These are phyloP conservation scores for Polyporus arcularius DNA, from an alignment of 768 basidiomycete genomes.

Conservation along the genomic window DNA sequence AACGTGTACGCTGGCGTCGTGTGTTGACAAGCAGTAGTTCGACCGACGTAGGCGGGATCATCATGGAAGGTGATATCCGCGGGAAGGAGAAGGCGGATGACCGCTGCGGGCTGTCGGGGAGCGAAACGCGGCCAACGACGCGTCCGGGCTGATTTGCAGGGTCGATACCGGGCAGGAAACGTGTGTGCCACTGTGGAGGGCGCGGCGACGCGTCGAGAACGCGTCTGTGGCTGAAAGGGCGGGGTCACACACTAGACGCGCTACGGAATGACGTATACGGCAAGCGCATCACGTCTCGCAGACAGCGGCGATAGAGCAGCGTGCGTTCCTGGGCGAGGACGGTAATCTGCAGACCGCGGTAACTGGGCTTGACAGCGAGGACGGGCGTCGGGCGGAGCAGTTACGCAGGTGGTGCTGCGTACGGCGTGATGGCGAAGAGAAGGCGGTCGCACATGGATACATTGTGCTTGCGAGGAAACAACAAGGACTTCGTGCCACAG, in stretches of 20 bases:
- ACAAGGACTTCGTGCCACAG: constrained; percentile 3
- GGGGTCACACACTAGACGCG: constrained; percentile 8
- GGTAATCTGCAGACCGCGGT: constrained; percentile 2
- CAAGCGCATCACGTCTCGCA: constrained; percentile 16
- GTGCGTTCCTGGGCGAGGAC: constrained; percentile 10
- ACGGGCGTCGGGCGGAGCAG: constrained; percentile 1
- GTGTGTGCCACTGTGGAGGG: constrained; percentile 4
- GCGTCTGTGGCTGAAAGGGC: constrained; percentile 21
- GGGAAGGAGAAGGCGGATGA: not conserved
- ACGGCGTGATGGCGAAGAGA: constrained; percentile 8
- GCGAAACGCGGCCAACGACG: constrained; percentile 9
- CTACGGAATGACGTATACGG: constrained; percentile 4
- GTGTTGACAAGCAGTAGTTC: not conserved
- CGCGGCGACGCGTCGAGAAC: constrained; percentile 15
- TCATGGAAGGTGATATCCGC: constrained; percentile 2
- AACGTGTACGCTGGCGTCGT: not conserved
- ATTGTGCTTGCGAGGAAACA: constrained; percentile 14
- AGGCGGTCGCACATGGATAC: constrained; percentile 12
- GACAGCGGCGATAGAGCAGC: constrained; percentile 7
- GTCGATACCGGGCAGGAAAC: not conserved
- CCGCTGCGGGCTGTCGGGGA: not conserved
- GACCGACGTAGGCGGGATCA: constrained; percentile 5
- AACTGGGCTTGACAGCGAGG: not conserved
- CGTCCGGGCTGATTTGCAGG: not conserved
- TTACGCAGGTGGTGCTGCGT: not conserved